phyloP scores from a whole-genome alignment of 495 filamentous ascomycete species.

The Podospora appendiculata region DNA sequence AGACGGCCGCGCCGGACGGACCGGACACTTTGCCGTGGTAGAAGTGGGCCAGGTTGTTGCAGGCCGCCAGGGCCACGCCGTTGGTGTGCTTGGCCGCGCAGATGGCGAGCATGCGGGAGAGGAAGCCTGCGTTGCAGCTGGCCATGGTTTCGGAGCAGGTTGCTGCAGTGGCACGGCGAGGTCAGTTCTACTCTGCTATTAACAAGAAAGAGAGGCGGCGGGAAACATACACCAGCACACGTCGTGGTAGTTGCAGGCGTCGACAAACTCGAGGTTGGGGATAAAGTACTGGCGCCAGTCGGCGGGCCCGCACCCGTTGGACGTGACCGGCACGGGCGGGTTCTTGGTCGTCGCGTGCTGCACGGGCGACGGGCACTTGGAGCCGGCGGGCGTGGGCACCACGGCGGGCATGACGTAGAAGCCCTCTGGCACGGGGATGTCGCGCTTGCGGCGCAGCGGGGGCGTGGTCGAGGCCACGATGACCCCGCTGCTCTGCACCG shows the following conservation, averaged over 20 bases:
- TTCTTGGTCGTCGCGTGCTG: neutral
- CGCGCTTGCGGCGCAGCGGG: neutral
- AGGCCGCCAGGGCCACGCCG: neutral
- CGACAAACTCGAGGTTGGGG: constrained; percentile 5
- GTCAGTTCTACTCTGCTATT: no score
- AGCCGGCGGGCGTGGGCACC: neutral
- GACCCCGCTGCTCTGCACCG: neutral
- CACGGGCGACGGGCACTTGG: neutral
- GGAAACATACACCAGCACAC: neutral
- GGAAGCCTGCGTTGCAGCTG: constrained; percentile 8
- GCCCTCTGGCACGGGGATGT: constrained; percentile 6
- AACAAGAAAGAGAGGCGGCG: no score
- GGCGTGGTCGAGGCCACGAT: neutral
- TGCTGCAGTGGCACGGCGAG: neutral
- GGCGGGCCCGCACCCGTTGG: constrained; percentile 7
- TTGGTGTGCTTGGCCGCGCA: neutral
- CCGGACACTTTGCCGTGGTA: constrained; percentile 1
- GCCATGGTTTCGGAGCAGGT: constrained; percentile 1
- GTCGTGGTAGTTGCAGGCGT: constrained; percentile 5
- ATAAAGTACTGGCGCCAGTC: constrained; percentile 1
- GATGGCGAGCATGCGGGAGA: constrained; percentile 1
- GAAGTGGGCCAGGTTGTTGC: constrained; percentile 1
- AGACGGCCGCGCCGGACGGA: neutral
- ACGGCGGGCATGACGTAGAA: constrained; percentile 5
- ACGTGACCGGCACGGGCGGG: neutral